Conservation (phyloP, 2,329 filamentous ascomycete species). For the Aspergillus ochraceoroseus region DNA sequence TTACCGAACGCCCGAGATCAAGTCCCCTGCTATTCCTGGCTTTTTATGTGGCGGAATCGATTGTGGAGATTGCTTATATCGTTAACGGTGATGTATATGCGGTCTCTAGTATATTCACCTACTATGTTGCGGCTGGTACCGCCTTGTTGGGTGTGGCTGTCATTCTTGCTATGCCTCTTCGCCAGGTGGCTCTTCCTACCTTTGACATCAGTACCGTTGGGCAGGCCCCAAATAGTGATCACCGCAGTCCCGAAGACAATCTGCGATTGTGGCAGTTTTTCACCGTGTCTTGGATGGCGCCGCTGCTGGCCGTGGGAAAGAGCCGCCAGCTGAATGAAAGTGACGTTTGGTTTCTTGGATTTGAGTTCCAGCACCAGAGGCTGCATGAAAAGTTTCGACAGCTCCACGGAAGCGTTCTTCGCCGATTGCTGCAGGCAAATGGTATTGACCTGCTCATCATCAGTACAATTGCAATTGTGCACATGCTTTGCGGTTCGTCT, state of each 20-base stretch:
- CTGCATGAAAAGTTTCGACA: constrained; percentile 71
- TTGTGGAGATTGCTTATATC: constrained; percentile 35
- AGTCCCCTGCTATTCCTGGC: constrained; percentile 39
- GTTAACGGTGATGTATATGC: constrained; percentile 20
- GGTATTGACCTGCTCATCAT: constrained; percentile 71
- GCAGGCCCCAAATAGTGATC: constrained; percentile 50
- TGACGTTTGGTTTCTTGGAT: constrained; percentile 75
- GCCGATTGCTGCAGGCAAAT: constrained; percentile 67
- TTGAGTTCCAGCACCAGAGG: constrained; percentile 73
- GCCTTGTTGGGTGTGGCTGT: constrained; percentile 48
- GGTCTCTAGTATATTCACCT: constrained; percentile 19
- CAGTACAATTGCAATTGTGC: constrained; percentile 58
- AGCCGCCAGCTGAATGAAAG: constrained; percentile 65
- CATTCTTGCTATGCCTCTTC: constrained; percentile 65
- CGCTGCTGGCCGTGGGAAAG: constrained; percentile 63
- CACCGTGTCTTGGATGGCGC: constrained; percentile 75
- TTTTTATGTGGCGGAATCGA: constrained; percentile 32
- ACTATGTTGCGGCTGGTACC: constrained; percentile 34
- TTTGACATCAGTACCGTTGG: constrained; percentile 58
- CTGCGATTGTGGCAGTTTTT: constrained; percentile 77
- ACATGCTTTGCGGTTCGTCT: constrained; percentile 52
- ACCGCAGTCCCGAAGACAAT: constrained; percentile 76
- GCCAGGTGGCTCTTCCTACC: constrained; percentile 53
- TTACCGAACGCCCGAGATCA: constrained; percentile 39
- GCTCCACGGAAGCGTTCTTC: constrained; percentile 66